phyloP scores from a whole-genome alignment of 2,329 filamentous ascomycete genomes.

The Colletotrichum sublineola region DNA sequence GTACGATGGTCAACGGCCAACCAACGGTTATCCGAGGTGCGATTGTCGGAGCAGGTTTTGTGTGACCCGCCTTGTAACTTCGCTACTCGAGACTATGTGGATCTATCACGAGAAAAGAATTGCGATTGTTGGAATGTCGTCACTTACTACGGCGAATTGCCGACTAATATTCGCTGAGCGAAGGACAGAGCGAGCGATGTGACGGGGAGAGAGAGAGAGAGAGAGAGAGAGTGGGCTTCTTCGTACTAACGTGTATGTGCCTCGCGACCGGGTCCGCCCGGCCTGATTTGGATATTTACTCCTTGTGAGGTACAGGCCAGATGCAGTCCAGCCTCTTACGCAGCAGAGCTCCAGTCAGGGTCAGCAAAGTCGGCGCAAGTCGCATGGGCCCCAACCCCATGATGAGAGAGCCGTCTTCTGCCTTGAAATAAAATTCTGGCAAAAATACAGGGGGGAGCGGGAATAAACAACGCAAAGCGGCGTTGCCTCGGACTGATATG shows the following conservation, averaged over 20 bases:
- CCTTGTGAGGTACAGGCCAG: neutral
- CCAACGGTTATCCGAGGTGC: neutral
- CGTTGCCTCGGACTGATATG: constrained; percentile 26
- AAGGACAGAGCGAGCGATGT: constrained; percentile 15
- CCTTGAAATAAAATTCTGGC: neutral
- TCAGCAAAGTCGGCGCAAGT: neutral
- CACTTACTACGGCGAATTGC: neutral
- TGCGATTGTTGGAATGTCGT: neutral
- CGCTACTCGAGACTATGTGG: constrained; percentile 13
- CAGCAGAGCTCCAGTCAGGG: neutral
- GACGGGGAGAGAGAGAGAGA: neutral
- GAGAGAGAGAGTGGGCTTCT: neutral
- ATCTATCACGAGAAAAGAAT: constrained; percentile 16
- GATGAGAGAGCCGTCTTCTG: neutral
- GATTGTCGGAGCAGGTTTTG: constrained; percentile 19
- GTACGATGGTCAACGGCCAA: constrained; percentile 7
- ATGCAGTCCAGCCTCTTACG: neutral
- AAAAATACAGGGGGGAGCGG: neutral
- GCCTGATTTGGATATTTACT: neutral
- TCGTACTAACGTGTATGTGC: neutral
- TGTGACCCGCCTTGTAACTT: constrained; percentile 4
- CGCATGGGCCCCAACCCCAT: neutral
- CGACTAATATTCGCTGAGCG: neutral
- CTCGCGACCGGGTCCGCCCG: neutral
- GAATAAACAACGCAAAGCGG: neutral